phyloP scores from a whole-genome alignment of 31 red algal species.

The Endocladia muricata region DNA sequence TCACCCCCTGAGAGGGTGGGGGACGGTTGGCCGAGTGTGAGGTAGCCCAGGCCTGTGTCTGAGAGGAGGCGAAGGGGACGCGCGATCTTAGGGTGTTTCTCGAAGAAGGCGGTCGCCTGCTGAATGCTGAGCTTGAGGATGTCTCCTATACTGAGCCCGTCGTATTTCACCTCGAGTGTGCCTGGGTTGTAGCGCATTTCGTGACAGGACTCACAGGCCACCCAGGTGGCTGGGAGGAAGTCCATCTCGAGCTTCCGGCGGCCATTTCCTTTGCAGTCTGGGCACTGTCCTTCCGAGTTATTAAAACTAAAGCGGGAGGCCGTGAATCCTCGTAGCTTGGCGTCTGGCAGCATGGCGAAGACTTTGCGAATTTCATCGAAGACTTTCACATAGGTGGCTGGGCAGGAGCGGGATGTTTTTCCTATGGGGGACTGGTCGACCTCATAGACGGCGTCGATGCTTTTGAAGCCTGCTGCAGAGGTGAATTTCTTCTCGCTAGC shows the following conservation, averaged over 20 bases:
- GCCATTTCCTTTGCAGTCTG: conserved; percentile 5
- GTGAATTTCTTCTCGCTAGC: no score
- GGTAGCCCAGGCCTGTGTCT: conserved; percentile 18
- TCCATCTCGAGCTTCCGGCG: conserved; percentile 11
- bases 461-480: neutral
- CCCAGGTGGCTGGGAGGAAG: conserved; percentile 5
- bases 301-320: conserved; percentile 4
- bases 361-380: conserved; percentile 8
- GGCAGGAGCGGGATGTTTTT: conserved; percentile 9
- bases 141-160: neutral
- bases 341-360: conserved; percentile 12
- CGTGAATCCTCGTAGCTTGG: neutral
- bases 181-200: neutral
- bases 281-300: neutral
- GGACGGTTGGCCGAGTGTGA: conserved; percentile 12
- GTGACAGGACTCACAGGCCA: neutral
- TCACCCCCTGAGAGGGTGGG: conserved; percentile 4
- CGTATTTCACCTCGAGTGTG: conserved; percentile 1
- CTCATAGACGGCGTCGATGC: neutral
- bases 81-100: neutral
- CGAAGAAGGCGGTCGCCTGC: conserved; percentile 6
- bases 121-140: conserved; percentile 1
- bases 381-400: conserved; percentile 9
- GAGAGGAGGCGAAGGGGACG: neutral
- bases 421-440: conserved; percentile 18